Evolutionary conservation across 164 flowering plant genomes (phyloP).

Genomic region (Paratinospora sagittata): DNA sequence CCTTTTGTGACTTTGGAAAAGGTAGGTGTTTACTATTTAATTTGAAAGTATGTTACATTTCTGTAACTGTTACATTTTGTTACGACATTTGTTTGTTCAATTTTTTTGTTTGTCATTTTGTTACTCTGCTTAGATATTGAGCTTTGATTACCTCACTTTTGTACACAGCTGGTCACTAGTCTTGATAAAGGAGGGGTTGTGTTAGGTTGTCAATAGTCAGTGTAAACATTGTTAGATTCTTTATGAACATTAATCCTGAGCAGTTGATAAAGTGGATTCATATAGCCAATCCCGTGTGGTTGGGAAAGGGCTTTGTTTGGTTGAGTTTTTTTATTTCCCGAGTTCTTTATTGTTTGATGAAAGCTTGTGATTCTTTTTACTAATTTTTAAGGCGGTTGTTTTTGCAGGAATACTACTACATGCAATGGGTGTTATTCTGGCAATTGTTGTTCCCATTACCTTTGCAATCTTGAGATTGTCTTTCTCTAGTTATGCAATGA

Average conservation of each 20-base stretch:
- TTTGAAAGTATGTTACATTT: not conserved
- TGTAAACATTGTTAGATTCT: no score
- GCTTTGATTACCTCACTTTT: not conserved
- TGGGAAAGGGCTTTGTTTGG: no score
- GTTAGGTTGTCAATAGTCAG: no score
- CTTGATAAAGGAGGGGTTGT: no score
- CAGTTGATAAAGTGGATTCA: no score
- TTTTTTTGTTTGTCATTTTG: not conserved
- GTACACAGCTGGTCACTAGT: no score
- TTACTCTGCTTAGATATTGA: not conserved
- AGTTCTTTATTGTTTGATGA: not conserved
- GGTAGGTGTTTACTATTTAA: constrained; percentile 35
- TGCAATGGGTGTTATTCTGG: constrained; percentile 52
- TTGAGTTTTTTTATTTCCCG: no score
- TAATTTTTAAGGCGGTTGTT: constrained; percentile 10
- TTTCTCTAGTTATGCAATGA: constrained; percentile 68
- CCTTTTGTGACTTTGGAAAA: constrained; percentile 49
- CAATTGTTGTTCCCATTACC: constrained; percentile 49
- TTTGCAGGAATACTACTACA: constrained; percentile 70
- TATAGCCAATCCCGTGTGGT: no score
- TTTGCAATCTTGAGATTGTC: constrained; percentile 63
- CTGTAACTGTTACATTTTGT: not conserved
- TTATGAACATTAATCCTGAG: no score
- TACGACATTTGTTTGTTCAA: not conserved
- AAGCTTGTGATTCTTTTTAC: not conserved